Percentiles rank a stretch among this genome's conserved stretches.
Evolutionary conservation across 106 monocot genomes (phyloP).

Genomic region (Iris macrosiphon): DNA sequence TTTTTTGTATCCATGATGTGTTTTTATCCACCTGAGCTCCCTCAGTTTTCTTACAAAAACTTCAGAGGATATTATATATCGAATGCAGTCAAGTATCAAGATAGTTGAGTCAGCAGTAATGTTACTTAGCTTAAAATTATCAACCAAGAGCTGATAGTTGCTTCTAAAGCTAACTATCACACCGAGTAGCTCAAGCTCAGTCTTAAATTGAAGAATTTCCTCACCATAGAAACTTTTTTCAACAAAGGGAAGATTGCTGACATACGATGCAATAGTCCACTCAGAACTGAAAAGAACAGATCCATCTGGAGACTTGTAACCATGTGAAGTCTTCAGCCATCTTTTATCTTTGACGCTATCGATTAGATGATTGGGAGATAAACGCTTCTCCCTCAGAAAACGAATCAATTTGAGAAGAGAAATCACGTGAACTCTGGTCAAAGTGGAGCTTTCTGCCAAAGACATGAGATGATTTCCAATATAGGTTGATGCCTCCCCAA

Average conservation of each 20-base stretch:
- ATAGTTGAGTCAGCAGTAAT: conserved; percentile 14
- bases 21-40: conserved; percentile 27
- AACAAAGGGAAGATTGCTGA: conserved; percentile 39
- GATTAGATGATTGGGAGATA: conserved; percentile 20
- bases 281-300: conserved; percentile 25
- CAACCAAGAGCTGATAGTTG: conserved; percentile 21
- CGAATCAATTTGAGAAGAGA: conserved; percentile 41
- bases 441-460: background rate
- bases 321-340: conserved; percentile 33
- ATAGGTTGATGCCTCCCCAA: conserved; percentile 23
- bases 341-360: conserved; percentile 17
- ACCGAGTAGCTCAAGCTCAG: conserved; percentile 43
- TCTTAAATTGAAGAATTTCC: conserved; percentile 15
- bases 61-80: conserved; percentile 1
- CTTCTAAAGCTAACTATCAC: conserved; percentile 13
- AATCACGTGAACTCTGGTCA: conserved; percentile 36
- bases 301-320: conserved; percentile 22
- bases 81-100: conserved; percentile 29
- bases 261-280: conserved; percentile 22
- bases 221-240: conserved; percentile 32
- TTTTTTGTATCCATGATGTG: conserved; percentile 26
- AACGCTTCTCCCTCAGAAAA: conserved; percentile 26
- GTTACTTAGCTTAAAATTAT: conserved; percentile 18
- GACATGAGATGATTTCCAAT: conserved; percentile 30
- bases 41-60: conserved; percentile 13